Percentiles rank a stretch among this genome's conserved stretches.
phyloP scores from a whole-genome alignment of 2,329 filamentous ascomycete genomes.

The Arthrobotrys megalospora region DNA sequence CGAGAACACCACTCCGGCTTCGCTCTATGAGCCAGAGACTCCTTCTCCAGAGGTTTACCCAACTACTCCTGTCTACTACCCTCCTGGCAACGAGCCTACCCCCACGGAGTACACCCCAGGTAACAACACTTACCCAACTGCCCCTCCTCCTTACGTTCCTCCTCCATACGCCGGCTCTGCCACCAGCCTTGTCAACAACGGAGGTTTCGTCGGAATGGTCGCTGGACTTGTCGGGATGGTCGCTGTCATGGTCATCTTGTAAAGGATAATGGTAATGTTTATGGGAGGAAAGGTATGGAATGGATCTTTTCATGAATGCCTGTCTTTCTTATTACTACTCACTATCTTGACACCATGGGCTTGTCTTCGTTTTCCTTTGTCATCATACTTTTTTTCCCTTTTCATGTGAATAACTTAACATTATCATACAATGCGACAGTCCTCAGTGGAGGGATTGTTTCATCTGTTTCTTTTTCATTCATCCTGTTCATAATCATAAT shows the following conservation, averaged over 20 bases:
- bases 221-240: constrained; percentile 51
- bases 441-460: constrained; percentile 59
- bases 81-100: constrained; percentile 45
- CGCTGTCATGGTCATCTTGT: constrained; percentile 53
- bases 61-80: constrained; percentile 42
- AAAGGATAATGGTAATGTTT: constrained; percentile 23
- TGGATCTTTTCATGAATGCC: constrained; percentile 13
- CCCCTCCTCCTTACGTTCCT: constrained; percentile 45
- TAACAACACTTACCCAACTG: constrained; percentile 44
- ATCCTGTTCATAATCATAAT: constrained; percentile 40
- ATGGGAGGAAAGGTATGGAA: constrained; percentile 22
- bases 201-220: constrained; percentile 52
- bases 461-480: constrained; percentile 16
- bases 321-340: constrained; percentile 16
- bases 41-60: constrained; percentile 40
- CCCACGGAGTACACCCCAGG: constrained; percentile 34
- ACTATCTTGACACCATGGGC: constrained; percentile 11
- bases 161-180: constrained; percentile 53
- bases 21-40: constrained; percentile 50
- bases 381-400: constrained; percentile 11
- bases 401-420: constrained; percentile 25
- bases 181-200: constrained; percentile 47
- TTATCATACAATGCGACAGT: constrained; percentile 40
- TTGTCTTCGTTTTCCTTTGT: constrained; percentile 30
- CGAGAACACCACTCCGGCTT: constrained; percentile 47